A percentile compares a stretch with the other conserved stretches of the same genome.
Conservation (phyloP, 495 filamentous ascomycete genomes). For the Lepidopterella palustris region DNA sequence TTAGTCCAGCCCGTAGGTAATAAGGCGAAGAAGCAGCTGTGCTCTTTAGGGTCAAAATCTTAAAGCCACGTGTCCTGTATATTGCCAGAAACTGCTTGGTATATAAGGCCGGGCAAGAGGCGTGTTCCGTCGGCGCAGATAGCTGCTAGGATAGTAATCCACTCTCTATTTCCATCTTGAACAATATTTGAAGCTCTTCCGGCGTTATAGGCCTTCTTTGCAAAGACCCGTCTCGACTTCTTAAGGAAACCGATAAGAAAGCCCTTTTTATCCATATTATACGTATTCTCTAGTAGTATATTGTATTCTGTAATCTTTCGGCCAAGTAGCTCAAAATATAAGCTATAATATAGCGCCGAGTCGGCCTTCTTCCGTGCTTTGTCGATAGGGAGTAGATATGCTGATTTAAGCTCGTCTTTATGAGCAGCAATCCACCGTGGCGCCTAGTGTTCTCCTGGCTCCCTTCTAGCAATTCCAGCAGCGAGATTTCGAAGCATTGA, state of each 20-base stretch:
- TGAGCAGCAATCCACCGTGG: not conserved
- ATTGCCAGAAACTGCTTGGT: not conserved
- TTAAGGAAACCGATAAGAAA: not conserved
- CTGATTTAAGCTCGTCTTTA: not conserved
- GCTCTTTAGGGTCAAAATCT: not conserved
- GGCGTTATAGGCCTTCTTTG: not conserved
- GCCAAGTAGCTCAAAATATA: not conserved
- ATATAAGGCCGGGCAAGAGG: not conserved
- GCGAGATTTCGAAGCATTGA: not conserved
- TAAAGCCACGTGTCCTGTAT: not conserved
- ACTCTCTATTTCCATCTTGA: constrained; percentile 4
- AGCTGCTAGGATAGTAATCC: not conserved
- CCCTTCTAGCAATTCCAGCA: not conserved
- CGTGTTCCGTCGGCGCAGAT: not conserved
- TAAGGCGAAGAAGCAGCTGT: not conserved
- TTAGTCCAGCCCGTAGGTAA: not conserved
- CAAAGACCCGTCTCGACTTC: not conserved
- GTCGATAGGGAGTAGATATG: not conserved
- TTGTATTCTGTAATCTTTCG: not conserved
- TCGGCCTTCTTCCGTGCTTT: not conserved
- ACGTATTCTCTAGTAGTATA: not conserved
- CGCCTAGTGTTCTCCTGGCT: not conserved
- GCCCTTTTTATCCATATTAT: no score
- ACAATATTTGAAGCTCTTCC: not conserved
- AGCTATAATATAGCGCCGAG: not conserved